Evolutionary conservation across 225 moss, liverwort and hornwort species (phyloP).

Genomic region (Thuidium tamariscinum): DNA sequence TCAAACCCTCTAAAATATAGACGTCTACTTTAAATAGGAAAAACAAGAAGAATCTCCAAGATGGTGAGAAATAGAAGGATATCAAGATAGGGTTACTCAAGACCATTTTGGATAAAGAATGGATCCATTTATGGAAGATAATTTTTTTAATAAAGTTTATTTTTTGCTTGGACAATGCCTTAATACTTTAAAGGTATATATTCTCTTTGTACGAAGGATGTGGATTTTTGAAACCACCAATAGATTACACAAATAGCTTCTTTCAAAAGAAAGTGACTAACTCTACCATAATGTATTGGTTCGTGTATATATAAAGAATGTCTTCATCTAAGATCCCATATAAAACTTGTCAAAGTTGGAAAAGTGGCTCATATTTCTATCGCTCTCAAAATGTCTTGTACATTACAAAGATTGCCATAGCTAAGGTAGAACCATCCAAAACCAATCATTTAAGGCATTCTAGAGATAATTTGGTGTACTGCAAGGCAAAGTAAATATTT

Average conservation of each 20-base stretch:
- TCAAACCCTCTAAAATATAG: fast-evolving
- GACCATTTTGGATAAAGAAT: neutral
- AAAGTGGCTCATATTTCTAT: too few species aligned
- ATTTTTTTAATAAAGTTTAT: neutral
- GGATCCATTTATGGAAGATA: neutral
- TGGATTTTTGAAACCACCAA: fast-evolving
- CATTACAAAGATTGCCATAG: neutral
- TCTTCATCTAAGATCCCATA: fast-evolving
- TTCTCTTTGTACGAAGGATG: neutral
- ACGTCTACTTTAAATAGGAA: neutral
- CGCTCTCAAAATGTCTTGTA: neutral
- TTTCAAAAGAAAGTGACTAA: fast-evolving
- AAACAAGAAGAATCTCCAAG: fast-evolving
- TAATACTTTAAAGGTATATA: fast-evolving
- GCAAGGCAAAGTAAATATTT: too few species aligned
- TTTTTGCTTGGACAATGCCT: neutral
- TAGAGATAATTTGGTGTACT: too few species aligned
- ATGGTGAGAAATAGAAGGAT: neutral
- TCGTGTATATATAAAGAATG: too few species aligned
- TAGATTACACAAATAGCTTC: fast-evolving
- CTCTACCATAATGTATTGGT: too few species aligned
- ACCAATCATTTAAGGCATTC: too few species aligned
- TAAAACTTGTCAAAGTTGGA: fast-evolving
- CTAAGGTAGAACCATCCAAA: too few species aligned
- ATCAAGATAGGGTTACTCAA: fast-evolving